A percentile compares a stretch with the other conserved stretches of the same genome.
Conservation (phyloP, 768 basidiomycete species). For the Dendrothele bispora region DNA sequence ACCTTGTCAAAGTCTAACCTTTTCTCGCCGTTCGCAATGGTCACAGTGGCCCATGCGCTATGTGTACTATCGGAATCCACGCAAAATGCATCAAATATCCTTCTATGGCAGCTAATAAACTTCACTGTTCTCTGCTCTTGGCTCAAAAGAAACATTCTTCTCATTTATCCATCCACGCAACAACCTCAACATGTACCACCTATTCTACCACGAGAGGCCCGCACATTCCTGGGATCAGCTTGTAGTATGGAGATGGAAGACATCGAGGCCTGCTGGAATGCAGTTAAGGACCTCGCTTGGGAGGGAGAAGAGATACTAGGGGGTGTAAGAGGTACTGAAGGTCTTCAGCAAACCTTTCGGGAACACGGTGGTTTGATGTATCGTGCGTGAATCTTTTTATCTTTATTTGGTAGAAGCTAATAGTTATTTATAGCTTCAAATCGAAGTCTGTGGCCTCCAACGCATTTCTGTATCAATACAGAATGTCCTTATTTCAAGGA, state of each 20-base stretch:
- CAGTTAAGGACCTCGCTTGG: not conserved
- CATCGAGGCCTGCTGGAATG: not conserved
- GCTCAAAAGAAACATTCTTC: constrained; percentile 14
- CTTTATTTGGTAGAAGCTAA: not conserved
- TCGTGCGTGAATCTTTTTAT: not conserved
- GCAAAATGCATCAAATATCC: no score
- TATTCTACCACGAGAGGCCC: not conserved
- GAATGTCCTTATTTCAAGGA: not conserved
- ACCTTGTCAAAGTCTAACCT: no score
- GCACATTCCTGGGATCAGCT: not conserved
- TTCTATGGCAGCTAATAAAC: constrained; percentile 14
- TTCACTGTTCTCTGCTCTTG: not conserved
- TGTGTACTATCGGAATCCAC: no score
- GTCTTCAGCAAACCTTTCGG: not conserved
- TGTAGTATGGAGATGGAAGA: not conserved
- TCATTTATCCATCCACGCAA: not conserved
- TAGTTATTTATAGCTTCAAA: not conserved
- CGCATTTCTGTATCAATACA: not conserved
- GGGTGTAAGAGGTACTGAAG: not conserved
- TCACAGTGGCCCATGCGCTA: no score
- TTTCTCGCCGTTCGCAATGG: no score
- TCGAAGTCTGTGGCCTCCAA: no score
- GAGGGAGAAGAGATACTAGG: not conserved
- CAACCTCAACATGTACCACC: not conserved
- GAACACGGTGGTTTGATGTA: not conserved